Base-by-base conservation (phyloP, 2,329 filamentous ascomycete species). In the Beauveria medogensis region DNA sequence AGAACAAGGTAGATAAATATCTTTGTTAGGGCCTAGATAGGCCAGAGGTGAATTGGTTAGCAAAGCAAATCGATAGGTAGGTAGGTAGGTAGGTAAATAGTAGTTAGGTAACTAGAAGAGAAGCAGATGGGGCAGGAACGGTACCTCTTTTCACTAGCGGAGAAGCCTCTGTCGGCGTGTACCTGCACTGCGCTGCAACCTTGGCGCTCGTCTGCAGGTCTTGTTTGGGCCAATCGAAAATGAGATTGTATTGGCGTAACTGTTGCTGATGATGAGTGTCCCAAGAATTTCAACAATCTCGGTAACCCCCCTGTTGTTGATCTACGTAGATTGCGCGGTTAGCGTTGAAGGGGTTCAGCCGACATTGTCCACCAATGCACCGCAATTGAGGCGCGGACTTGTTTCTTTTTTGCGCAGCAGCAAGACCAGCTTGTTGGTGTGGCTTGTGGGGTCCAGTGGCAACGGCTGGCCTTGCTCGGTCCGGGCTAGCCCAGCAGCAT, bases 341-440 rank as follows among this genome's bases (percentile, higher is more conserved):
- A 58, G 55, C 55, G 55, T 58, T 56, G 44, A 28, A 50, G 28
- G 28, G 55, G 55, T 58, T 58, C 55, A 58, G 55, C 55, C 55
- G 55, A 46, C 55, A 51, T 51, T 46, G 55, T 58, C 46, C 26
- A 58, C n/a, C n/a, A 12, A 22, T 3, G n/a, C 16, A 20, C 34
- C 34, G 34, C 34, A 37, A 37, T 37, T 37, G 34, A 37, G 34
- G 34, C 34, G 34, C 34, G 34, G 34, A 37, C 34, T 37, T 37
- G 34, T 37, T 37, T 37, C 34, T 37, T 37, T 37, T 37, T 37
- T 37, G 34, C 34, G 34, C 34, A 37, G 34, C 34, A 37, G 34
- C 12, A 37, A 16, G 34, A 37, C 34, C 34, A 37, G 34, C 16
- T 37, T 37, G 34, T 37, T 37, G 34, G 34, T 37, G 34, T 26